A percentile compares a stretch with the other conserved stretches of the same genome.
These are phyloP conservation scores for Lichtheimia ramosa DNA, from an alignment of 371 early-diverging fungal genomes.

Conservation along the genomic window DNA sequence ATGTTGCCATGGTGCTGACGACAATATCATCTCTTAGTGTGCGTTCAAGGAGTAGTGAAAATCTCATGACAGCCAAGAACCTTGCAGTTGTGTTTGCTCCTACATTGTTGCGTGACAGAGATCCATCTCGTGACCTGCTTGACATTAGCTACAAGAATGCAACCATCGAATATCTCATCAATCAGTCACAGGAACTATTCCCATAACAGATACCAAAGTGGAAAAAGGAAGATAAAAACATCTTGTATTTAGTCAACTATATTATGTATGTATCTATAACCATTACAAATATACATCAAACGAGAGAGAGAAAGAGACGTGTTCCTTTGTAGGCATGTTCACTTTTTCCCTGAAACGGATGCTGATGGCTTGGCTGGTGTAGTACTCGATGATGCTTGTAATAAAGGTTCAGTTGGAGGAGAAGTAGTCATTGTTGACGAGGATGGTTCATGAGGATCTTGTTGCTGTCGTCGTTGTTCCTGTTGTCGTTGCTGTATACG, in stretches of 20 bases:
- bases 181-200: conserved; percentile 31
- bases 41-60: conserved; percentile 51
- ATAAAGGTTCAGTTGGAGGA: neutral
- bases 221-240: neutral
- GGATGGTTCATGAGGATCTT: neutral
- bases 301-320: too few relatives aligned
- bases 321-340: too few relatives aligned
- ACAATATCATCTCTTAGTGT: conserved; percentile 52
- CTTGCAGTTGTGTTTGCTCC: conserved; percentile 94
- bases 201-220: conserved; percentile 6
- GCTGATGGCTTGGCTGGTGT: too few relatives aligned
- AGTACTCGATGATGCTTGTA: too few relatives aligned
- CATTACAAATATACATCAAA: neutral
- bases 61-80: conserved; percentile 87
- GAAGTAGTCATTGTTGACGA: neutral
- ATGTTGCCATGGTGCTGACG: neutral
- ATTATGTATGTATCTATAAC: neutral
- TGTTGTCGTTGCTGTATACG: conserved; percentile 17
- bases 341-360: too few relatives aligned
- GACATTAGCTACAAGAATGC: conserved; percentile 81
- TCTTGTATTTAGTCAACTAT: conserved; percentile 9
- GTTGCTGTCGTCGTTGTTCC: neutral
- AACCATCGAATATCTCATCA: conserved; percentile 63
- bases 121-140: conserved; percentile 68
- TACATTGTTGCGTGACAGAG: conserved; percentile 73